Evolutionary conservation across 2,329 filamentous ascomycete species (phyloP).

Genomic region (Cladorrhinum sp.): DNA sequence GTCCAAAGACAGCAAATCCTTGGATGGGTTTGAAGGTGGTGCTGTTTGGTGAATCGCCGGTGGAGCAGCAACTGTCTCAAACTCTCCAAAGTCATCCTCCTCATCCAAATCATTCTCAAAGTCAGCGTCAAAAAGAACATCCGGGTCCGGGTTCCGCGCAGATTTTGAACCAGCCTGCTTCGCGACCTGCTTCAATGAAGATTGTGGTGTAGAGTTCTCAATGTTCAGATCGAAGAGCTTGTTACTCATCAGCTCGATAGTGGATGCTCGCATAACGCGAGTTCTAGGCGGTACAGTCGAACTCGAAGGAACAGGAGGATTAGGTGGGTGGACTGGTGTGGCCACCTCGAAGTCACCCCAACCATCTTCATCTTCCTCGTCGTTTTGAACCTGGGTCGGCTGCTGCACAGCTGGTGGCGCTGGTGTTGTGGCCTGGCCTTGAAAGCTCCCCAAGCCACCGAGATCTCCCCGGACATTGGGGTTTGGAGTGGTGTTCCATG

Average conservation of each 20-base stretch:
- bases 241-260: slow-evolving; percentile 53
- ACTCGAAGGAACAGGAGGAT: slow-evolving; percentile 19
- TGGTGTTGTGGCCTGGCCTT: slow-evolving; percentile 5
- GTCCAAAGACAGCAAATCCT: slow-evolving; percentile 20
- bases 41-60: not conserved
- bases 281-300: slow-evolving; percentile 22
- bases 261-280: slow-evolving; percentile 46
- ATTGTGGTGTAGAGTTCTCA: slow-evolving; percentile 20
- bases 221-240: slow-evolving; percentile 43
- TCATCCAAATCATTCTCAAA: slow-evolving; percentile 45
- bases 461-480: slow-evolving; percentile 27
- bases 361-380: slow-evolving; percentile 58
- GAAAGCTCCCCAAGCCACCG: slow-evolving; percentile 10
- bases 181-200: slow-evolving; percentile 19
- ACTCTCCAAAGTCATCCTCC: slow-evolving; percentile 44
- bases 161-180: slow-evolving; percentile 19
- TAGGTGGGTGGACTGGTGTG: slow-evolving; percentile 29
- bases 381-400: slow-evolving; percentile 38
- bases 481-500: slow-evolving; percentile 3
- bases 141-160: slow-evolving; percentile 39
- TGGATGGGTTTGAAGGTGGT: slow-evolving; percentile 14
- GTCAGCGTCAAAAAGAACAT: slow-evolving; percentile 66
- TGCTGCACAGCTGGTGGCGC: slow-evolving; percentile 11
- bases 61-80: slow-evolving; percentile 28
- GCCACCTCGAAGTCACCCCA: slow-evolving; percentile 69